Percentiles rank a stretch among this genome's conserved stretches.
These are phyloP conservation scores for Nicotiana otophora DNA, from an alignment of 257 asterid genomes.

Conservation along the genomic window DNA sequence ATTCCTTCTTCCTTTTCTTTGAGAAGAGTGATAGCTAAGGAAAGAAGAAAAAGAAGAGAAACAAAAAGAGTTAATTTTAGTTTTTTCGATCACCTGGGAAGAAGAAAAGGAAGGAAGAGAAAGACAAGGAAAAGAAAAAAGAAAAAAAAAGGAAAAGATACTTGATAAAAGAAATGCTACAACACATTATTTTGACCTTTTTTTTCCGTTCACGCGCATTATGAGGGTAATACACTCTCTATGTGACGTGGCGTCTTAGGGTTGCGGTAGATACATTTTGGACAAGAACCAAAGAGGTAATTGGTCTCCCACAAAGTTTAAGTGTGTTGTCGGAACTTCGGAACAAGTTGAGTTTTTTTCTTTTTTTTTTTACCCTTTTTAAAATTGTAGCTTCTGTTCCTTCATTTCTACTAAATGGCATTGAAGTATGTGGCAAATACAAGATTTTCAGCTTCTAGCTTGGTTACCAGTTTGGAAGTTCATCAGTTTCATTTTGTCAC, in stretches of 20 bases:
- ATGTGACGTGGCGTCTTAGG: background rate
- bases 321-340: background rate
- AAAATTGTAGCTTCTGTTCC: too few relatives aligned
- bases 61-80: background rate
- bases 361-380: too few relatives aligned
- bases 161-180: background rate
- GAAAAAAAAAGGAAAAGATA: background rate
- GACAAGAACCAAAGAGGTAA: background rate
- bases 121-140: background rate
- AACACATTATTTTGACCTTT: background rate
- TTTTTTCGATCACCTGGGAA: too few relatives aligned
- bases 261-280: background rate
- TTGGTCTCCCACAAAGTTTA: background rate
- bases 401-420: background rate
- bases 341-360: background rate
- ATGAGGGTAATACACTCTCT: background rate
- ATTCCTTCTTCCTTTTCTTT: too few relatives aligned
- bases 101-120: background rate
- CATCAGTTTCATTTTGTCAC: background rate
- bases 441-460: background rate
- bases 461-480: background rate
- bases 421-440: background rate
- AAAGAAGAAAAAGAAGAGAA: background rate
- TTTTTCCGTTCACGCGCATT: background rate
- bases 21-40: background rate